These are phyloP conservation scores for Cladosporium colombiae DNA, from an alignment of 2,329 filamentous ascomycete genomes.

Conservation along the genomic window DNA sequence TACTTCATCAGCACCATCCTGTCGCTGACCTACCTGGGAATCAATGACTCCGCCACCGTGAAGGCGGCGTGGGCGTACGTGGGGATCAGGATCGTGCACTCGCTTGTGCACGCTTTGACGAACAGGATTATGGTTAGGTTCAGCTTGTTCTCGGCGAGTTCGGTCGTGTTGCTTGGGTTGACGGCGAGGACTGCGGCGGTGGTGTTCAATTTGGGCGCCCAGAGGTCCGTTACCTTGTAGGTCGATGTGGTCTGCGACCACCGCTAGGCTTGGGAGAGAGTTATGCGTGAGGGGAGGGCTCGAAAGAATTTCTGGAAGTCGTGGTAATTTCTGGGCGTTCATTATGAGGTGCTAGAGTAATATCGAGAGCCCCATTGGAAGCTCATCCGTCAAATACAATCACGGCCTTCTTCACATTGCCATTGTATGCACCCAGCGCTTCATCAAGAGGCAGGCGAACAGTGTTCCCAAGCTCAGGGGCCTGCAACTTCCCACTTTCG, in stretches of 20 bases:
- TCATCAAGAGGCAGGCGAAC: conserved; percentile 10
- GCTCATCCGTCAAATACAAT: conserved; percentile 16
- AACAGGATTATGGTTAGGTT: conserved; percentile 44
- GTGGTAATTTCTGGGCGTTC: too few species aligned
- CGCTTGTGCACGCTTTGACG: conserved; percentile 41
- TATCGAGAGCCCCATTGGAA: background rate
- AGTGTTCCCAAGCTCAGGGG: conserved; percentile 11
- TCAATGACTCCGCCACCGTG: conserved; percentile 33
- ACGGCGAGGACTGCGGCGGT: conserved; percentile 28
- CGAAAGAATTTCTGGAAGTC: too few species aligned
- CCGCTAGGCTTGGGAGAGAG: background rate
- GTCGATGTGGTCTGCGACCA: background rate
- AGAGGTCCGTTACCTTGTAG: background rate
- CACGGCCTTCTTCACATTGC: conserved; percentile 21
- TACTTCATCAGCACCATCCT: conserved; percentile 47
- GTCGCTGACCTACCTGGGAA: conserved; percentile 38
- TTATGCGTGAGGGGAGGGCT: background rate
- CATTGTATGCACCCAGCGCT: conserved; percentile 18
- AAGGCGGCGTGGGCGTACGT: conserved; percentile 48
- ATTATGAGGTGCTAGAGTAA: background rate
- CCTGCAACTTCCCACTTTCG: conserved; percentile 14
- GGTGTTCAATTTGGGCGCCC: background rate
- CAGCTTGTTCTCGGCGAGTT: conserved; percentile 37
- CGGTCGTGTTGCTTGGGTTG: conserved; percentile 36
- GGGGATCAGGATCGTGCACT: conserved; percentile 43